phyloP scores from a whole-genome alignment of 345 rosid species.

The Linum tenue region DNA sequence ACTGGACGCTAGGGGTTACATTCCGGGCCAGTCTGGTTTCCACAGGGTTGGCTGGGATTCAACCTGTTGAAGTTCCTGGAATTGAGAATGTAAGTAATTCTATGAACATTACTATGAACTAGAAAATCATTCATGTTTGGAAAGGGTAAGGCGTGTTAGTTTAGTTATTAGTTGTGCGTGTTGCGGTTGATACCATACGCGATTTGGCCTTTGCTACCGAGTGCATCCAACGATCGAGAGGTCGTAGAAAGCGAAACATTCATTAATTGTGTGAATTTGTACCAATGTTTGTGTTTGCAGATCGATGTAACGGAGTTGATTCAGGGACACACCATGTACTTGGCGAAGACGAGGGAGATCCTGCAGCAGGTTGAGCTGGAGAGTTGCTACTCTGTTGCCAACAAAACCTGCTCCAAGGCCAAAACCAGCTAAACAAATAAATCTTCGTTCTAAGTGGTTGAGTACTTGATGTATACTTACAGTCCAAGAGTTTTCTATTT shows the following conservation, averaged over 20 bases:
- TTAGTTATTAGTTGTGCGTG: too few species aligned
- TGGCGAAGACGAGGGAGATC: slow-evolving; percentile 34
- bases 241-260: neutral
- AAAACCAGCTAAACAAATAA: neutral
- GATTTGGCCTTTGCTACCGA: too few species aligned
- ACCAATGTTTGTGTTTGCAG: slow-evolving; percentile 16
- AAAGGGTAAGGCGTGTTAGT: too few species aligned
- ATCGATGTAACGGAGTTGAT: slow-evolving; percentile 34
- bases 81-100: slow-evolving; percentile 35
- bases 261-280: neutral
- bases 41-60: slow-evolving; percentile 51
- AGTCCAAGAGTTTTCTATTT: too few species aligned
- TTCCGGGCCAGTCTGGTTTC: slow-evolving; percentile 45
- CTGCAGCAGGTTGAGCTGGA: slow-evolving; percentile 37
- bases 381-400: slow-evolving; percentile 28
- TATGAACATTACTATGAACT: neutral
- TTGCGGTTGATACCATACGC: too few species aligned
- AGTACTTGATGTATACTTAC: too few species aligned
- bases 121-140: neutral
- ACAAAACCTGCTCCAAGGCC: neutral
- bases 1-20: slow-evolving; percentile 50
- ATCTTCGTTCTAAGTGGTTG: too few species aligned
- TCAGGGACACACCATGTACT: slow-evolving; percentile 38
- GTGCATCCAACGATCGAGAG: neutral
- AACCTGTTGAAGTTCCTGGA: slow-evolving; percentile 42